Base-by-base conservation (phyloP, 2,329 filamentous ascomycete genomes). In the Diaporthe sp. region DNA sequence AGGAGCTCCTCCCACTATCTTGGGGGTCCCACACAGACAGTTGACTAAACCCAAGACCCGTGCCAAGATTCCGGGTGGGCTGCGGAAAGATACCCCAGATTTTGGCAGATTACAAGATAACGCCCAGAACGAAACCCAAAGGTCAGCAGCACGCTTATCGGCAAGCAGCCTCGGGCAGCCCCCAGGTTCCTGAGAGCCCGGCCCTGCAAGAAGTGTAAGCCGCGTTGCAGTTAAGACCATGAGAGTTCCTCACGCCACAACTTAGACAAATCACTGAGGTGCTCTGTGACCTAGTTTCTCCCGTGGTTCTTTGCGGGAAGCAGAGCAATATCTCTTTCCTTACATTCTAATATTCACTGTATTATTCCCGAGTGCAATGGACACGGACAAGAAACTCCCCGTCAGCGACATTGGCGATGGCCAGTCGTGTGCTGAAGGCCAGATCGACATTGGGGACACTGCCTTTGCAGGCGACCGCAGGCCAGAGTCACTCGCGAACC, bases 391-490 rank as follows among this genome's bases (percentile, higher is more conserved):
- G 73, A 75, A 76, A 34, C 25, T 42, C 12, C 51, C 44, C 34
- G 20, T 37, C 39, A n/a, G 39, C 47, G 74, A 76, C 22, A 25
- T 71, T 53, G 72, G 53, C 39, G 76, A 77, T 68, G 73, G 72
- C 25, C 31, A 61, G 47, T 77, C 76, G 4, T 63, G 71, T 44
- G 53, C 73, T 20, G 75, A 78, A 37, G 76, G 75, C 70, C 72
- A 78, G 60, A 51, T 73, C 39, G 68, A 74, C 39, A 51, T 44
- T 25, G 42, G 63, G 25, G 49, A 72, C 55, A 37, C 65, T 25
- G 28, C n/a, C 6, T 28, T 57, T 20, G 71, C 61, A 25, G 44
- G 65, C 42, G 55, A 70, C 13, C 58, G 65, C 44, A 77, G 63
- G 71, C 77, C 76, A 17, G 76, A 76, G 12, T 71, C 61, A 6